Percentiles rank a stretch among this genome's conserved stretches.
phyloP scores from a whole-genome alignment of 371 early-diverging fungal genomes.

The Cokeromyces recurvatus region DNA sequence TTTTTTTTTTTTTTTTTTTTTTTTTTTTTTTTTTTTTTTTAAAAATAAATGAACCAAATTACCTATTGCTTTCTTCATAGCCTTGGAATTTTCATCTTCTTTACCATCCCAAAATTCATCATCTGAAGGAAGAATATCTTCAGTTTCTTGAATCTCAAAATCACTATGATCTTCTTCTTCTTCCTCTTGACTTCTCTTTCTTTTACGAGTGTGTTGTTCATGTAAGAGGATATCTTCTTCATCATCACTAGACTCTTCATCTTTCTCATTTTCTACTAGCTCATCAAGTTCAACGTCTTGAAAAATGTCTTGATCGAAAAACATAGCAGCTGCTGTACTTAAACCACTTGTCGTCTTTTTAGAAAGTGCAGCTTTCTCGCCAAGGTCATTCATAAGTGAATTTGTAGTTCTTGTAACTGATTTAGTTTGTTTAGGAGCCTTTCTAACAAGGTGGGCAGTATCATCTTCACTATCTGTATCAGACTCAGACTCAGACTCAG shows the following conservation, averaged over 20 bases:
- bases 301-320: constrained; percentile 93
- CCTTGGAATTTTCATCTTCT: constrained; percentile 67
- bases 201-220: constrained; percentile 28
- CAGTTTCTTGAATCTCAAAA: constrained; percentile 56
- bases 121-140: constrained; percentile 50
- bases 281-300: constrained; percentile 55
- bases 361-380: constrained; percentile 55
- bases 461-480: constrained; percentile 32
- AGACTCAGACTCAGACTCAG: constrained; percentile 17
- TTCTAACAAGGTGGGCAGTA: background rate
- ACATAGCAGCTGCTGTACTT: constrained; percentile 78
- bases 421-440: constrained; percentile 15
- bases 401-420: constrained; percentile 26
- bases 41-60: no score
- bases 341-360: constrained; percentile 54
- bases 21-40: no score
- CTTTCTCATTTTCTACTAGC: constrained; percentile 60
- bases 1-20: no score
- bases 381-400: constrained; percentile 54
- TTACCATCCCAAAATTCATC: constrained; percentile 65
- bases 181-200: constrained; percentile 36
- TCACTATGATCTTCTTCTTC: constrained; percentile 50
- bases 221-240: constrained; percentile 15
- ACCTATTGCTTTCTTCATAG: constrained; percentile 51
- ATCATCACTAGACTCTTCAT: constrained; percentile 43